Conservation (phyloP, 2,329 filamentous ascomycete species). For the Coniochaeta sp. region DNA sequence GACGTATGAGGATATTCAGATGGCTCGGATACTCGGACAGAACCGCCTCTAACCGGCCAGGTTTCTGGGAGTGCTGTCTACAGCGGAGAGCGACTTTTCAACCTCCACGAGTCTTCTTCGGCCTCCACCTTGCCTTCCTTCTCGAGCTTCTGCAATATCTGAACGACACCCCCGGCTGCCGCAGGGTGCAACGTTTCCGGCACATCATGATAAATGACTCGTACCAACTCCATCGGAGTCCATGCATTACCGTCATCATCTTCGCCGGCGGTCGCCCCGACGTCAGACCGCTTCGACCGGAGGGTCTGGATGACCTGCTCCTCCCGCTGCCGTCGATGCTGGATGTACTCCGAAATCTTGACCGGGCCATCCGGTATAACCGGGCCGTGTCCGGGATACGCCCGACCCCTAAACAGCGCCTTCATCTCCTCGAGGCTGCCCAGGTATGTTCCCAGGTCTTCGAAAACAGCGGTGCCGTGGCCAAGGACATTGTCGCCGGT, state of each 20-base stretch:
- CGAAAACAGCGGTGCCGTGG: slow-evolving; percentile 67
- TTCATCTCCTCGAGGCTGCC: slow-evolving; percentile 54
- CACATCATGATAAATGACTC: slow-evolving; percentile 75
- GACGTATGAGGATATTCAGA: no score
- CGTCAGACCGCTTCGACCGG: slow-evolving; percentile 26
- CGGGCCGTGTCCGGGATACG: slow-evolving; percentile 83
- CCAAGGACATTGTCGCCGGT: slow-evolving; percentile 70
- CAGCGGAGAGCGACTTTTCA: slow-evolving; percentile 33
- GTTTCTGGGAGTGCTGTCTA: slow-evolving; percentile 15
- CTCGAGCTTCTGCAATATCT: slow-evolving; percentile 74
- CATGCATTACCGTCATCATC: slow-evolving; percentile 34
- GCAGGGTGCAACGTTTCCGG: slow-evolving; percentile 67
- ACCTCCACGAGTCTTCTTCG: slow-evolving; percentile 33
- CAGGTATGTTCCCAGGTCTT: slow-evolving; percentile 58
- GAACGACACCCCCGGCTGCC: slow-evolving; percentile 67
- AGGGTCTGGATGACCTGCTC: slow-evolving; percentile 66
- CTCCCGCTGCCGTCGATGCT: slow-evolving; percentile 73
- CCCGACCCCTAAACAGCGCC: slow-evolving; percentile 53
- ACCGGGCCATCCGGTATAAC: slow-evolving; percentile 64
- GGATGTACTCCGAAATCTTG: slow-evolving; percentile 76
- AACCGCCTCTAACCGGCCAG: background rate
- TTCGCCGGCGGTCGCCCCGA: slow-evolving; percentile 5
- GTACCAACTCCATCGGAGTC: slow-evolving; percentile 78
- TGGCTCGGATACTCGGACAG: background rate
- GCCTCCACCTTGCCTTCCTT: slow-evolving; percentile 59